phyloP scores from a whole-genome alignment of 1,284 basidiomycete genomes.

The Rhizopogon hawkerae region DNA sequence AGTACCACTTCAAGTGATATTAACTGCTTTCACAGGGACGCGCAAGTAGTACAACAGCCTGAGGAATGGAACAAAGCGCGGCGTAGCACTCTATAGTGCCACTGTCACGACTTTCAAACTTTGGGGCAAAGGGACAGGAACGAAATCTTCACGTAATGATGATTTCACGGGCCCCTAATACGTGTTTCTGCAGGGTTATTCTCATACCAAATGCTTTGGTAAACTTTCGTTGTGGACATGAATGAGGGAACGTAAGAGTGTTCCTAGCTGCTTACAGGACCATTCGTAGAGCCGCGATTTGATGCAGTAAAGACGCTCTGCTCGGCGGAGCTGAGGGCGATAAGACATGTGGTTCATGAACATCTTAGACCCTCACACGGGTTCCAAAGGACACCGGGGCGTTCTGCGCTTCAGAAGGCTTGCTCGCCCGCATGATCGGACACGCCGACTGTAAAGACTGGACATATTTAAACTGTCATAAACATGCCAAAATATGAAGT shows the following conservation, averaged over 20 bases:
- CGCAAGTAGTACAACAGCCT: too few relatives aligned
- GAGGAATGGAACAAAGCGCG: neutral
- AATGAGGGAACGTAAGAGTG: neutral
- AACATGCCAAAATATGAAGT: constrained; percentile 1
- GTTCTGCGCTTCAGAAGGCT: neutral
- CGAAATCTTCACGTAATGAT: neutral
- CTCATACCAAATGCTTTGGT: neutral
- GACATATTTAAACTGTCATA: neutral
- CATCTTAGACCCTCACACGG: neutral
- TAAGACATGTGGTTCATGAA: neutral
- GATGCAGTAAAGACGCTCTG: neutral
- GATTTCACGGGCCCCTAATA: neutral
- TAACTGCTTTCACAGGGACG: too few relatives aligned
- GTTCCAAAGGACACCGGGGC: neutral
- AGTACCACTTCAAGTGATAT: neutral
- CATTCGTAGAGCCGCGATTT: neutral
- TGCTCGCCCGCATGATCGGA: neutral
- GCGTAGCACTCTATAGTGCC: neutral
- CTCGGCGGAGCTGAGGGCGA: neutral
- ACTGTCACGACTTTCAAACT: neutral
- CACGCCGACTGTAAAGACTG: neutral
- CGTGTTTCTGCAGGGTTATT: neutral
- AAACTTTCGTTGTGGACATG: neutral
- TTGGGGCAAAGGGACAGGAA: neutral
- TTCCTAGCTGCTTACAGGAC: neutral